These are phyloP conservation scores for Vicia faba DNA, from an alignment of 306 rosid genomes.

Conservation along the genomic window DNA sequence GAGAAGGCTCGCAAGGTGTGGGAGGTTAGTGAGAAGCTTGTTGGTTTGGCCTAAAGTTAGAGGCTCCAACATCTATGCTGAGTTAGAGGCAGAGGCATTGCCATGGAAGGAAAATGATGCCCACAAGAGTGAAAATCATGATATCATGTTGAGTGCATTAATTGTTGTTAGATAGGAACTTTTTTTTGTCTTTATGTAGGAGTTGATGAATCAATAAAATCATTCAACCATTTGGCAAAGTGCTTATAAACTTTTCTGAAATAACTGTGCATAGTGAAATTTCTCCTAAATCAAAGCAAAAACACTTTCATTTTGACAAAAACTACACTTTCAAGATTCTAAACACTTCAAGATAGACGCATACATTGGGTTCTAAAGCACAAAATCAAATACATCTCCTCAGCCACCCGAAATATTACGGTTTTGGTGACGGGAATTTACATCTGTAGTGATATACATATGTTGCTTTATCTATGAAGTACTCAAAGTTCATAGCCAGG, in stretches of 20 bases:
- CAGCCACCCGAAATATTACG: background rate
- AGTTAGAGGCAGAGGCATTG: conserved; percentile 1
- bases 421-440: background rate
- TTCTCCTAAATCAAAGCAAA: background rate
- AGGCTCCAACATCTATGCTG: conserved; percentile 19
- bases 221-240: conserved; percentile 41
- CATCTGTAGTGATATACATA: background rate
- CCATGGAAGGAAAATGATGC: conserved; percentile 35
- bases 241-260: conserved; percentile 30
- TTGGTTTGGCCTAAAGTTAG: conserved; percentile 73
- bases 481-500: conserved; percentile 73
- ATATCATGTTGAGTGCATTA: conserved; percentile 36
- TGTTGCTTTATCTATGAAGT: conserved; percentile 10
- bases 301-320: too few species aligned
- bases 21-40: conserved; percentile 95
- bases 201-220: conserved; percentile 51
- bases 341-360: background rate
- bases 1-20: conserved; percentile 93
- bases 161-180: conserved; percentile 40
- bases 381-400: conserved; percentile 1
- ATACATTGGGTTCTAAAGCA: background rate
- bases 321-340: too few species aligned
- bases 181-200: conserved; percentile 45
- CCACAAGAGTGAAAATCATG: too few species aligned
- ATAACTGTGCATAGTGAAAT: conserved; percentile 27